Evolutionary conservation across 169 alveolate genomes (phyloP).

Genomic region (Theileria orientalis): DNA sequence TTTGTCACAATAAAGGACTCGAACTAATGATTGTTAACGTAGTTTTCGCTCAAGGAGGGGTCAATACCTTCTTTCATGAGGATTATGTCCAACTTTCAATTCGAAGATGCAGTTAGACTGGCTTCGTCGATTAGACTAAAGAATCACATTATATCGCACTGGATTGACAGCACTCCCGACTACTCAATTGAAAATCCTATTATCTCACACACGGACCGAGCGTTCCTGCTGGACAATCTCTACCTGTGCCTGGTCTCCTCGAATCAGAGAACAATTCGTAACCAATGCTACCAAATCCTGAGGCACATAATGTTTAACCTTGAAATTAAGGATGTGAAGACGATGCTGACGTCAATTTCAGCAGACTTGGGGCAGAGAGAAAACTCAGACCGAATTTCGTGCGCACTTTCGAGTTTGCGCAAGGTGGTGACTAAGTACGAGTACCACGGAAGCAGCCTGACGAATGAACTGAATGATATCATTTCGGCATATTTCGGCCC

Average conservation of each 20-base stretch:
- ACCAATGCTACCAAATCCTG: conserved; percentile 53
- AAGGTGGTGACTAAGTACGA: conserved; percentile 59
- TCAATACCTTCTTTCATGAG: conserved; percentile 39
- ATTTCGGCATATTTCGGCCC: conserved; percentile 34
- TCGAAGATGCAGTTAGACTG: conserved; percentile 38
- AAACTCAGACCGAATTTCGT: conserved; percentile 40
- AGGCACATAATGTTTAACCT: conserved; percentile 50
- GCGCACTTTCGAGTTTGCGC: conserved; percentile 48
- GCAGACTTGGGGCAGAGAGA: conserved; percentile 55
- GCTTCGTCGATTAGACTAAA: conserved; percentile 64
- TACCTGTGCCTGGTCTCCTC: conserved; percentile 38
- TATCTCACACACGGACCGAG: conserved; percentile 23
- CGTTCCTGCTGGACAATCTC: conserved; percentile 37
- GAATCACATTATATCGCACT: conserved; percentile 40
- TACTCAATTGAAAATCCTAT: neutral
- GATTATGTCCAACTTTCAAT: conserved; percentile 29
- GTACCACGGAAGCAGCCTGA: conserved; percentile 30
- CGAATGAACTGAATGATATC: conserved; percentile 37
- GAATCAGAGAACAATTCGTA: conserved; percentile 20
- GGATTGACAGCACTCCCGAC: conserved; percentile 19
- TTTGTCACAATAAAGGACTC: too few species aligned
- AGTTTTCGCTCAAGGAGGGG: conserved; percentile 41
- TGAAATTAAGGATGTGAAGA: conserved; percentile 4
- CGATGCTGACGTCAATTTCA: conserved; percentile 8
- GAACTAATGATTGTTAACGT: too few species aligned